Evolutionary conservation across 768 basidiomycete species (phyloP).

Genomic region (Tylopilus subfusipes): DNA sequence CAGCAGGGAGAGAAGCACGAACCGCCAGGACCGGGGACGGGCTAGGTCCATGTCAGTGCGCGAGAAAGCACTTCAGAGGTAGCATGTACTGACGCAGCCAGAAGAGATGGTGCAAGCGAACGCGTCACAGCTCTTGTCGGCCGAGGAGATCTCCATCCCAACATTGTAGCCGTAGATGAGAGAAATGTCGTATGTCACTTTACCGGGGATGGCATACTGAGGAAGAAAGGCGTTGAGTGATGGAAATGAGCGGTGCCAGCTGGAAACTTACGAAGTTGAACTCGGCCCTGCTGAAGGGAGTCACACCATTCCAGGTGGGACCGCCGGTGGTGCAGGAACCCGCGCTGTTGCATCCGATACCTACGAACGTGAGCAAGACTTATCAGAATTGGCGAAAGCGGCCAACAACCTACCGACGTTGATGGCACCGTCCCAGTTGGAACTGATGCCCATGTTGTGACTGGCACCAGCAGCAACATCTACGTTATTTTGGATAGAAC

Average conservation of each 20-base stretch:
- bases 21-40: slow-evolving; percentile 25
- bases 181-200: slow-evolving; percentile 33
- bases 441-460: slow-evolving; percentile 28
- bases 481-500: slow-evolving; percentile 27
- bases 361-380: slow-evolving; percentile 15
- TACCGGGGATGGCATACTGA: slow-evolving; percentile 24
- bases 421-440: slow-evolving; percentile 31
- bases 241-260: neutral
- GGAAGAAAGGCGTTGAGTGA: neutral
- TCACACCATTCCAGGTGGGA: slow-evolving; percentile 28
- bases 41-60: slow-evolving; percentile 14
- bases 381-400: neutral
- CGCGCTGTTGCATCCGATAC: slow-evolving; percentile 25
- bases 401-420: slow-evolving; percentile 24
- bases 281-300: slow-evolving; percentile 33
- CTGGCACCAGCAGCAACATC: slow-evolving; percentile 21
- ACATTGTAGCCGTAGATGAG: slow-evolving; percentile 35
- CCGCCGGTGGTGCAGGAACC: slow-evolving; percentile 30
- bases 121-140: slow-evolving; percentile 22
- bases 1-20: slow-evolving; percentile 32
- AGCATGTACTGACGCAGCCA: slow-evolving; percentile 25
- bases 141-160: slow-evolving; percentile 33
- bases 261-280: slow-evolving; percentile 28
- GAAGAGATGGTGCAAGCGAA: slow-evolving; percentile 32
- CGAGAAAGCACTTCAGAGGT: neutral